These are phyloP conservation scores for Sugiyamaella novakii DNA, from an alignment of 1,139 yeast genomes.

Conservation along the genomic window DNA sequence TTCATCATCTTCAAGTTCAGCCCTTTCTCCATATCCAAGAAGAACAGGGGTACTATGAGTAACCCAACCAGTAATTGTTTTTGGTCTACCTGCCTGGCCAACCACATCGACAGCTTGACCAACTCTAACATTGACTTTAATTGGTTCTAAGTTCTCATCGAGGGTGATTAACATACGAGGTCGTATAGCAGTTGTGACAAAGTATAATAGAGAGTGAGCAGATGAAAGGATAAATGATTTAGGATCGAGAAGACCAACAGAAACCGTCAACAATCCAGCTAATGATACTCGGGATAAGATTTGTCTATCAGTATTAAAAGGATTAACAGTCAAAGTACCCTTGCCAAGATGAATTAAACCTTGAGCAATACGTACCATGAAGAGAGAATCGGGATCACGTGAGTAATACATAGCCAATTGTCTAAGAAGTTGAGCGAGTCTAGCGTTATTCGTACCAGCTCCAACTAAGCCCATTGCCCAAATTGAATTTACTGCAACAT, in stretches of 20 bases:
- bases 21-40: slow-evolving; percentile 91
- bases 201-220: slow-evolving; percentile 80
- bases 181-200: slow-evolving; percentile 83
- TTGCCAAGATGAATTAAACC: slow-evolving; percentile 95
- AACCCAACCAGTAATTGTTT: slow-evolving; percentile 99
- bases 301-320: slow-evolving; percentile 87
- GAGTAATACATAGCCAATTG: slow-evolving; percentile 93
- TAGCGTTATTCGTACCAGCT: slow-evolving; percentile 97
- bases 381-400: slow-evolving; percentile 86
- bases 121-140: slow-evolving; percentile 94
- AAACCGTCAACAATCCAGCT: slow-evolving; percentile 84
- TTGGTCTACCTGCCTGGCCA: slow-evolving; percentile 98
- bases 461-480: slow-evolving; percentile 98
- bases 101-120: slow-evolving; percentile 99
- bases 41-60: slow-evolving; percentile 97
- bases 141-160: slow-evolving; percentile 83
- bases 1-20: slow-evolving; percentile 94
- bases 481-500: slow-evolving; percentile 93
- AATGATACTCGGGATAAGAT: slow-evolving; percentile 85
- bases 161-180: slow-evolving; percentile 94
- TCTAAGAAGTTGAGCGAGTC: slow-evolving; percentile 92
- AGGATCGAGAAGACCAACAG: slow-evolving; percentile 86
- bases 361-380: slow-evolving; percentile 92
- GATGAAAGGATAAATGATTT: slow-evolving; percentile 63
- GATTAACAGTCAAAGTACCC: slow-evolving; percentile 87